Evolutionary conservation across 1,139 yeast species (phyloP), one percentile per base, ranked within the genome.

Genomic region (Suhomyces bokatorum): DNA sequence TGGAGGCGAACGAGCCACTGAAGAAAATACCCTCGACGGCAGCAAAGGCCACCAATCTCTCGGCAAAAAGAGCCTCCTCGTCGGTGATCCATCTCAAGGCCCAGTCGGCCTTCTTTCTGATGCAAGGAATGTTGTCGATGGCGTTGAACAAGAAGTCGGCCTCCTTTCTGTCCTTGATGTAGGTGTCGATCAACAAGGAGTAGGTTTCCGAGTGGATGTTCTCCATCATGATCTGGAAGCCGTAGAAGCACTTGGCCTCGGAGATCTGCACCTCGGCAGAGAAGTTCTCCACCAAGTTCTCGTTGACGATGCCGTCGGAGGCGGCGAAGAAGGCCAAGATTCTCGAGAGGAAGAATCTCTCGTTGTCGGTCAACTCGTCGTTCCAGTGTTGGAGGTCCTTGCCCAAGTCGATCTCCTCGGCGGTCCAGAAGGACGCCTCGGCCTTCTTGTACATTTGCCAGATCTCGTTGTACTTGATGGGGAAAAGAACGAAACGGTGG

Each of bases 381-480:
- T 87, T 89, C 97, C 98, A 91, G 73, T 93, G 98, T 60, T 78
- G 79, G 52, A 78, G 65, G 67, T 93, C 99, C 76, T 93, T 93
- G 51, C 95, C 84, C 57, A 93, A 78, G 69, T 93, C 99, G 57
- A 95, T 90, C 74, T 93, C 99, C 75, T 93, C 99, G 44, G 99
- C 97, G 42, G 99, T 93, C 99, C 99, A 93, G 80, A 93, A 93
- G 11, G 97, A 89, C 20, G 99, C 98, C 76, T 93, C 99, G 35
- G 98, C 97, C 73, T 91, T 90, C 77, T 93, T 93, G 75, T 93
- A 93, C 80, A 95, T 93, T 69, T 91, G 96, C 98, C 99, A 93
- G 62, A 95, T 87, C 73, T 93, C 98, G 66, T 91, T 95, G 75
- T 90, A 95, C 72, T 88, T 87, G 72, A 93, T 90, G 54, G 99